Base-by-base conservation (phyloP, 805 yeast species). In the Ogataea salicorniae region DNA sequence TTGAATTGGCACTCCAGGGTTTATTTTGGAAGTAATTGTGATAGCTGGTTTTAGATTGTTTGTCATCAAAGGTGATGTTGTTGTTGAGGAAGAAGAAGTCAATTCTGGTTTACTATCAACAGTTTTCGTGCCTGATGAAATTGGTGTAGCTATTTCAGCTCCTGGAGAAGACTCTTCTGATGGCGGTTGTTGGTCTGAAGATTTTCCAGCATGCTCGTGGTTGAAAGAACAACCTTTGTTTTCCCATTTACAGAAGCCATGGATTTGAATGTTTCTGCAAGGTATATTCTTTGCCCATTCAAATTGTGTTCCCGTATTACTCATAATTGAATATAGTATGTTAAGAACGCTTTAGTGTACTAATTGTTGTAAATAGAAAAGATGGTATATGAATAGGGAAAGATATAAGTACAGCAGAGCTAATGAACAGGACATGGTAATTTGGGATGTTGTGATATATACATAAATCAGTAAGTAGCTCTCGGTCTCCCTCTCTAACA, bases 161-260 rank as follows among this genome's bases (percentile, higher is more conserved):
- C 43, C 39, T 15, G 40, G 34, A 20, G 44, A 42, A 22, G 38
- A 41, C 37, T 13, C 37, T 11, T 45, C 40, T 34, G 50, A 41
- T 16, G 55, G 37, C 8, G 52, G 31, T 22, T 50, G 41, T 15
- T 54, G 38, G 16, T 26, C 41, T 35, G 46, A 36, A 17, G 50
- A 41, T 38, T 50, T 43, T 29, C 61, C 59, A 41, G 68, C 71
- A 37, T 62, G 67, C 49, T 77, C 84, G 63, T 87, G 95, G 43
- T 79, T 81, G 61, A 87, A 89, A 2, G 83, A 84, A 62, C 96
- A 89, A 11, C 96, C 96, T 58, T 87, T 88, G 55, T 85, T 84
- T 57, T 87, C 90, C 68, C 78, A 88, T 63, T 87, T 87, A 71
- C 97, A 89, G 59, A 77, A 87, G 4, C 96, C 97, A 69, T 88